A percentile compares a stretch with the other conserved stretches of the same genome.
Conservation (phyloP, 2,329 filamentous ascomycete species). For the Dichotomopilus funicola region DNA sequence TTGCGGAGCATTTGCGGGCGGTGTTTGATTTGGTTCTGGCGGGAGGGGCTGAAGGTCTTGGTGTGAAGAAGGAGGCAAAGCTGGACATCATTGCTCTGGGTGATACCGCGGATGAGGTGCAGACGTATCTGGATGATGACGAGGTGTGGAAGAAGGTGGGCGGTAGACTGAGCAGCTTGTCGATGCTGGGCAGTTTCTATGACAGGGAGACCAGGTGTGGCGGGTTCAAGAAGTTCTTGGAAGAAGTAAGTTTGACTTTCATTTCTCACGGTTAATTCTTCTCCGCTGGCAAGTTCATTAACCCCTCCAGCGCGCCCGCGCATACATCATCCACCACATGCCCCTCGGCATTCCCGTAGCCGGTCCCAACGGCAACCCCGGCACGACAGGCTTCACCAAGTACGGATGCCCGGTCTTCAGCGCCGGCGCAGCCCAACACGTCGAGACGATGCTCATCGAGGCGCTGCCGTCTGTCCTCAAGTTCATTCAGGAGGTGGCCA, state of each 20-base stretch:
- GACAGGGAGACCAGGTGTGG: conserved; percentile 36
- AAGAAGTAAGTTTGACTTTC: conserved; percentile 36
- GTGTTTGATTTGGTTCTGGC: conserved; percentile 60
- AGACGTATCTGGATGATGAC: conserved; percentile 52
- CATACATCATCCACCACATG: conserved; percentile 50
- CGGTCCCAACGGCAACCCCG: conserved; percentile 43
- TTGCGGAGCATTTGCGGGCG: conserved; percentile 56
- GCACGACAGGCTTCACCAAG: conserved; percentile 33
- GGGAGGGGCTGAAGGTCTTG: conserved; percentile 27
- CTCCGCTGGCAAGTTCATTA: conserved; percentile 7
- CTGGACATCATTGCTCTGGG: conserved; percentile 68
- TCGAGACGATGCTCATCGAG: conserved; percentile 57
- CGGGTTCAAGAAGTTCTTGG: conserved; percentile 44
- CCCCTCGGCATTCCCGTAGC: conserved; percentile 48
- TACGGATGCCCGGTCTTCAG: conserved; percentile 63
- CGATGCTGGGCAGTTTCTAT: conserved; percentile 44
- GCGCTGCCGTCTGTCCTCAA: conserved; percentile 24
- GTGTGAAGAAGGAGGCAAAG: conserved; percentile 40
- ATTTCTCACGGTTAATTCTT: not conserved
- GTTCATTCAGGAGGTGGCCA: conserved; percentile 26
- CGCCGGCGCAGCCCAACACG: conserved; percentile 54
- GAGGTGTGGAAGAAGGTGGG: conserved; percentile 45
- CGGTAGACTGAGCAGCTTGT: conserved; percentile 40
- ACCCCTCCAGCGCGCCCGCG: conserved; percentile 47
- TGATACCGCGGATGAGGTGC: conserved; percentile 53